phyloP scores from a whole-genome alignment of 2,329 filamentous ascomycete genomes.

The Elsinoe fawcettii region DNA sequence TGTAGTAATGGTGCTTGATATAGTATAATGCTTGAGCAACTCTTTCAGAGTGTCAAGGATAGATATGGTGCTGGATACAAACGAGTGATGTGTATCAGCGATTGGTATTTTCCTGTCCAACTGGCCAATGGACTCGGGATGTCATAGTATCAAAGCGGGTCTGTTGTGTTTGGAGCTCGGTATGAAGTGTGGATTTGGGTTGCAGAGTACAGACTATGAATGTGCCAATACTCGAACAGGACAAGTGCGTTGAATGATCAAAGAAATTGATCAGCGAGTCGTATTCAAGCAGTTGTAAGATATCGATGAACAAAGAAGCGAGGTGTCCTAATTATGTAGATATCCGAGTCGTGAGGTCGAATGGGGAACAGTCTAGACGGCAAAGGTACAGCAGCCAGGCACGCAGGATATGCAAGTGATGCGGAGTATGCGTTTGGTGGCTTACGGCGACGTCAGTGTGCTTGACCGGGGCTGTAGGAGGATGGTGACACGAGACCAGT shows the following conservation, averaged over 20 bases:
- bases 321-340: background rate
- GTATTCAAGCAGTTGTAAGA: background rate
- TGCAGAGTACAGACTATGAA: background rate
- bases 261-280: background rate
- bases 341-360: background rate
- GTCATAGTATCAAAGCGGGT: conserved; percentile 11
- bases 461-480: background rate
- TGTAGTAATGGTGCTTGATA: too few species aligned
- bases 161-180: background rate
- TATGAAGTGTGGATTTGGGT: background rate
- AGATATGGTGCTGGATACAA: background rate
- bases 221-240: background rate
- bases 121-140: conserved; percentile 31
- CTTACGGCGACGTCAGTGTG: background rate
- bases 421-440: conserved; percentile 12
- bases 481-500: background rate
- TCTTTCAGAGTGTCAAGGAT: background rate
- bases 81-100: conserved; percentile 25
- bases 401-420: background rate
- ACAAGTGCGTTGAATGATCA: background rate
- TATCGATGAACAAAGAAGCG: background rate
- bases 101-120: conserved; percentile 41
- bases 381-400: background rate
- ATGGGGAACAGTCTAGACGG: background rate
- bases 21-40: too few species aligned